Percentiles rank a stretch among this genome's conserved stretches.
Evolutionary conservation across 495 filamentous ascomycete species (phyloP).

Genomic region (Chaetomium fimeti): DNA sequence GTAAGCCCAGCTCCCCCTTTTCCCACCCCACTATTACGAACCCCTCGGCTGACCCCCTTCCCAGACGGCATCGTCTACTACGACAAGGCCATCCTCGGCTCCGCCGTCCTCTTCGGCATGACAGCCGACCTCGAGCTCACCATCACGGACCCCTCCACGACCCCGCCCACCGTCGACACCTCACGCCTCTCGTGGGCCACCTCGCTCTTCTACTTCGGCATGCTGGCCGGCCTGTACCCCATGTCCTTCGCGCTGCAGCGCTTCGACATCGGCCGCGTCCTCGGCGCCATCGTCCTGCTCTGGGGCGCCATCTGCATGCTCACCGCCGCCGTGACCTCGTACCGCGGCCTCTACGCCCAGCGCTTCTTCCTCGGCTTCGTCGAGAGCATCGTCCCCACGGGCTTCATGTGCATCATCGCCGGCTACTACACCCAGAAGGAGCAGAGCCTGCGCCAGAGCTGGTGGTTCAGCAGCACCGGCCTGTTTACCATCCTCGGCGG

Average conservation of each 20-base stretch:
- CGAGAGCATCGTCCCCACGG: constrained; percentile 49
- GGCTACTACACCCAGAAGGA: constrained; percentile 59
- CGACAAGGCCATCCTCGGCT: constrained; percentile 76
- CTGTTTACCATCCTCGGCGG: constrained; percentile 53
- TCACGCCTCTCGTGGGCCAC: constrained; percentile 70
- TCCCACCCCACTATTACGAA: neutral
- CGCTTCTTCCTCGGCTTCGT: constrained; percentile 71
- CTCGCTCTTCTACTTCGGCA: constrained; percentile 76
- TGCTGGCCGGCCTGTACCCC: constrained; percentile 70
- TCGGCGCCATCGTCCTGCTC: constrained; percentile 61
- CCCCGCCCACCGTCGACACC: constrained; percentile 57
- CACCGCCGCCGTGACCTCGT: constrained; percentile 63
- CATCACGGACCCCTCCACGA: constrained; percentile 48
- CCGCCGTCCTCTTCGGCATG: constrained; percentile 72
- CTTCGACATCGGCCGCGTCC: constrained; percentile 60
- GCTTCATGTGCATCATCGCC: constrained; percentile 52
- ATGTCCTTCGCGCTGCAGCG: constrained; percentile 68
- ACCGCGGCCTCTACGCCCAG: constrained; percentile 58
- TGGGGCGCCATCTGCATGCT: constrained; percentile 68
- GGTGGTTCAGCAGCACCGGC: constrained; percentile 45
- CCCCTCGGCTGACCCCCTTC: neutral
- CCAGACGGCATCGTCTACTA: constrained; percentile 71
- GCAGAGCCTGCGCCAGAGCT: constrained; percentile 44
- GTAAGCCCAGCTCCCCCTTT: constrained; percentile 23
- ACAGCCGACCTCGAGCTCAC: constrained; percentile 61